Evolutionary conservation across 2,329 filamentous ascomycete species (phyloP).

Genomic region (Byssothecium circinans): DNA sequence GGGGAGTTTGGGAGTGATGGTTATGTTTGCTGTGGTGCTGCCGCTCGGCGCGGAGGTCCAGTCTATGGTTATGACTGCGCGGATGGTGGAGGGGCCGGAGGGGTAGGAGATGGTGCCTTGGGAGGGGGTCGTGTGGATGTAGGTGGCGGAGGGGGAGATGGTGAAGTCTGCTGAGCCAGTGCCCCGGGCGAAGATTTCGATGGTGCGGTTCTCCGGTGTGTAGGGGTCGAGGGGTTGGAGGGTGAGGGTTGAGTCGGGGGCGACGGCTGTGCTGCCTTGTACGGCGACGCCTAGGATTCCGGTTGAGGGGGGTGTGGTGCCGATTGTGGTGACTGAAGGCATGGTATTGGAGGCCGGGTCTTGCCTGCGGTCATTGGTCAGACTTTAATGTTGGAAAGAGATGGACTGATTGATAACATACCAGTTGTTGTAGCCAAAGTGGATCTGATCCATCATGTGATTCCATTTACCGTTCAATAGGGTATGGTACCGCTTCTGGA

Average conservation of each 20-base stretch:
- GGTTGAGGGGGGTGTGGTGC: conserved; percentile 42
- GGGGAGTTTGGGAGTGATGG: conserved; percentile 21
- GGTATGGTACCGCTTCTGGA: conserved; percentile 26
- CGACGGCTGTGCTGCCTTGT: conserved; percentile 64
- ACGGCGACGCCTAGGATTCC: conserved; percentile 54
- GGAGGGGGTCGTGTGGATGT: conserved; percentile 20
- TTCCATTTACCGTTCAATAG: conserved; percentile 34
- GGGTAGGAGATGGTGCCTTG: conserved; percentile 27
- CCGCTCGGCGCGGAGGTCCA: conserved; percentile 24
- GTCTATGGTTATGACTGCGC: conserved; percentile 23
- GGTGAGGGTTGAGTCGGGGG: conserved; percentile 57
- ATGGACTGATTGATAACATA: conserved; percentile 31
- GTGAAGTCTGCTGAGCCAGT: conserved; percentile 23
- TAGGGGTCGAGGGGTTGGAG: conserved; percentile 24
- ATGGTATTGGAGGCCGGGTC: conserved; percentile 68
- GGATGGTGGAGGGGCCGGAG: conserved; percentile 26
- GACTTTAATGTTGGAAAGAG: neutral
- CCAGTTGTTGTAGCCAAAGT: conserved; percentile 33
- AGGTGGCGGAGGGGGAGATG: conserved; percentile 19
- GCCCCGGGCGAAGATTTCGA: conserved; percentile 31
- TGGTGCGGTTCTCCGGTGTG: conserved; percentile 29
- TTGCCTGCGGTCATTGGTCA: conserved; percentile 55
- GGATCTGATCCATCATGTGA: conserved; percentile 35
- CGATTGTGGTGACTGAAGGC: conserved; percentile 63
- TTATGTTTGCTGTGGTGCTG: conserved; percentile 16